Percentiles rank a stretch among this genome's conserved stretches.
Evolutionary conservation across 75 land plant genomes (phyloP).

Genomic region (Cupressus sempervirens): DNA sequence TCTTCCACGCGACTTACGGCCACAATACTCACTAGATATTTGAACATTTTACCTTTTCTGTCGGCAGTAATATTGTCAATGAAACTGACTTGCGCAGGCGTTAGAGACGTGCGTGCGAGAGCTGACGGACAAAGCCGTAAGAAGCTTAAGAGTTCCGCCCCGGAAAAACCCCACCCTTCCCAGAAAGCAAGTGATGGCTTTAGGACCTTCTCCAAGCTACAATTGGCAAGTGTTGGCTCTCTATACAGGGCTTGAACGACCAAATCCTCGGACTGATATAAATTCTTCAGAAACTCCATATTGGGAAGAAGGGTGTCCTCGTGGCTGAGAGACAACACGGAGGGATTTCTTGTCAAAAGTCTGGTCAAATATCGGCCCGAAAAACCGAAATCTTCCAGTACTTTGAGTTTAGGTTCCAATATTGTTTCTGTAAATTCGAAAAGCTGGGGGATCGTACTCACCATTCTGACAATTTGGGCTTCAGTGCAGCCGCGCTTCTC

Average conservation of each 20-base stretch:
- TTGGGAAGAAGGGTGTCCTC: background rate
- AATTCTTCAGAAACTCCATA: too few relatives aligned
- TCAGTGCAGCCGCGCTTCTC: background rate
- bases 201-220: constrained; percentile 17
- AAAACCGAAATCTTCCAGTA: too few relatives aligned
- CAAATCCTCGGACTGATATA: background rate
- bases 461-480: background rate
- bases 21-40: too few relatives aligned
- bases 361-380: too few relatives aligned
- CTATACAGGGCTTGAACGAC: constrained; percentile 14
- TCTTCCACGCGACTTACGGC: too few relatives aligned
- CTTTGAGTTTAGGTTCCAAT: too few relatives aligned
- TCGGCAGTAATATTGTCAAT: constrained; percentile 11
- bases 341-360: too few relatives aligned
- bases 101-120: constrained; percentile 16
- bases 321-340: too few relatives aligned
- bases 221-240: constrained; percentile 17
- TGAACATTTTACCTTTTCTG: too few relatives aligned
- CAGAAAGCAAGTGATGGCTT: constrained; percentile 23
- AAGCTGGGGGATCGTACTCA: background rate
- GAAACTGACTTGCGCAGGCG: constrained; percentile 21
- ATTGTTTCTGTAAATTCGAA: too few relatives aligned
- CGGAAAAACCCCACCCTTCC: constrained; percentile 18
- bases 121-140: constrained; percentile 15
- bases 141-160: constrained; percentile 13